These are phyloP conservation scores for Sabuloglossum arenarium DNA, from an alignment of 495 filamentous ascomycete genomes.

Conservation along the genomic window DNA sequence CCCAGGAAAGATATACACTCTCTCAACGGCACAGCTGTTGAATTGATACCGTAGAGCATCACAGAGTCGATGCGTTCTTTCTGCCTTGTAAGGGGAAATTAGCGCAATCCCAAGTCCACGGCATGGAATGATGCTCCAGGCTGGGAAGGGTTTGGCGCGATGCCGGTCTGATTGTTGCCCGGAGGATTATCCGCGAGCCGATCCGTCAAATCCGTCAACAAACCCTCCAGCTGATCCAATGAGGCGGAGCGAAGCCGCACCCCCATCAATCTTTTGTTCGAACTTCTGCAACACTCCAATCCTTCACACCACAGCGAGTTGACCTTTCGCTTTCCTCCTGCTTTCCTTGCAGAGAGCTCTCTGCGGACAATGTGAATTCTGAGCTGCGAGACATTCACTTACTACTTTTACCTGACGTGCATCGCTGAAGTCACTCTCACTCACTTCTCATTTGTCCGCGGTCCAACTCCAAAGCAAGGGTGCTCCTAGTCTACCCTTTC, in stretches of 20 bases:
- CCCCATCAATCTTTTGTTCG: neutral
- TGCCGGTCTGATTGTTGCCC: neutral
- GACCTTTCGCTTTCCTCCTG: neutral
- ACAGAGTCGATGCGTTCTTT: no score
- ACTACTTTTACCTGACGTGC: neutral
- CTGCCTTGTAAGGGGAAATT: no score
- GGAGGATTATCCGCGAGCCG: conserved; percentile 1
- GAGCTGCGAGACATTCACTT: neutral
- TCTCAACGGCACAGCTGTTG: no score
- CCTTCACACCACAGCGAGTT: neutral
- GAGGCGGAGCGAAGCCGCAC: neutral
- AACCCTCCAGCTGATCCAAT: no score
- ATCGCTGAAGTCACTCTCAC: no score
- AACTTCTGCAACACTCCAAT: neutral
- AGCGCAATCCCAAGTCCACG: no score
- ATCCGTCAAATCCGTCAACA: neutral
- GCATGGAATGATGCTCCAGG: neutral
- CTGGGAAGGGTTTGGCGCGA: neutral
- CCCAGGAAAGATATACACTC: no score
- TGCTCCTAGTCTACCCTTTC: no score
- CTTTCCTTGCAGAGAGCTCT: neutral
- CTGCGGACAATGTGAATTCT: neutral
- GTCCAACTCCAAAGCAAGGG: no score
- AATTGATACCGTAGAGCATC: no score
- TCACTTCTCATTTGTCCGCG: no score